Evolutionary conservation across 176 grass and related monocot genomes (phyloP).

Genomic region (Poa annua): DNA sequence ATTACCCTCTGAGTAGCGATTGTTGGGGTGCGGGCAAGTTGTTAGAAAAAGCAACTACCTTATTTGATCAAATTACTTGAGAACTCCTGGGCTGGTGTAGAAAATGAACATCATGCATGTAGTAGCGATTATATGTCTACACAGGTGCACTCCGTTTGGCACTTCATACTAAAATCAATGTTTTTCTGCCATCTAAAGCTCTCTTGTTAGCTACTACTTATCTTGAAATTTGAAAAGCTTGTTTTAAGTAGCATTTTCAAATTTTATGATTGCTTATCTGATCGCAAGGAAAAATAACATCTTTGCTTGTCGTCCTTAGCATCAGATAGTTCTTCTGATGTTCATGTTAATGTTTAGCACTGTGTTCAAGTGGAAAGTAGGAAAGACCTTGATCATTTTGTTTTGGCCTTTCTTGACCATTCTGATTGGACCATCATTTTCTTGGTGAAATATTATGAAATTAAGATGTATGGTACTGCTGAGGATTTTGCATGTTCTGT

Average conservation of each 20-base stretch:
- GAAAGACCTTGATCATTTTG: neutral
- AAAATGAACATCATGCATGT: conserved; percentile 2
- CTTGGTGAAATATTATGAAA: neutral
- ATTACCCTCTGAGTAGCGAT: neutral
- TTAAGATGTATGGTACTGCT: neutral
- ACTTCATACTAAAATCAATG: neutral
- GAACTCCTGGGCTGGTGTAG: neutral
- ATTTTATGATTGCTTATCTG: neutral
- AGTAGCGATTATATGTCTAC: neutral
- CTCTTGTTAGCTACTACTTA: neutral
- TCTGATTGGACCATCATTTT: conserved; percentile 4
- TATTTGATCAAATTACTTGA: conserved; percentile 29
- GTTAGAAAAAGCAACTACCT: neutral
- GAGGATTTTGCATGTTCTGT: neutral
- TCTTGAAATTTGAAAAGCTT: conserved; percentile 4
- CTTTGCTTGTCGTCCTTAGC: neutral
- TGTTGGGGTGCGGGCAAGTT: neutral
- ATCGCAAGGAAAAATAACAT: neutral
- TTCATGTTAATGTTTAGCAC: conserved; percentile 3
- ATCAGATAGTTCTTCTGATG: conserved; percentile 12
- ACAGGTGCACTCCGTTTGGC: neutral
- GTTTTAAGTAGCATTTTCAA: neutral
- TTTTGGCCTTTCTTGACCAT: neutral
- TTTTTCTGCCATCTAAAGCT: neutral
- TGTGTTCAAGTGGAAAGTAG: neutral